These are phyloP conservation scores for Flaveria trinervia DNA, from an alignment of 129 eudicot species.

Conservation along the genomic window DNA sequence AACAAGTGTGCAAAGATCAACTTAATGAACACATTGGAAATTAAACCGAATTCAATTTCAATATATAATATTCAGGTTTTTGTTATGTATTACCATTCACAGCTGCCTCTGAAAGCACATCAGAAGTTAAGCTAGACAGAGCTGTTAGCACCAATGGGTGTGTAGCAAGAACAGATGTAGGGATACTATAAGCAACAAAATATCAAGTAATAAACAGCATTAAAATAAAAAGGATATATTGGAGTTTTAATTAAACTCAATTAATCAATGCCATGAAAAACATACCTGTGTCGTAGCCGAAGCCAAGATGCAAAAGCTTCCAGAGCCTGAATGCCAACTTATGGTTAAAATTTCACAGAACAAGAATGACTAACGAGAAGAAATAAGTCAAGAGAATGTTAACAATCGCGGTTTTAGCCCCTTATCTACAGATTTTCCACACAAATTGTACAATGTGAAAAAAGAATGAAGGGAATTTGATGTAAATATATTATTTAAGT, in stretches of 20 bases:
- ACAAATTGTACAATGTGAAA: neutral
- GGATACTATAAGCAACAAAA: slow-evolving; percentile 58
- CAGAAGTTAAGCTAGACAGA: slow-evolving; percentile 80
- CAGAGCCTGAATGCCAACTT: slow-evolving; percentile 60
- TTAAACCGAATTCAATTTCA: neutral
- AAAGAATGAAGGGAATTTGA: neutral
- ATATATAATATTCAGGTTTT: slow-evolving; percentile 13
- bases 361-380: slow-evolving; percentile 6
- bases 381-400: neutral
- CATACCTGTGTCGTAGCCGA: slow-evolving; percentile 88
- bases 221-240: neutral
- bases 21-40: slow-evolving; percentile 10
- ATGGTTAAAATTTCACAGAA: slow-evolving; percentile 22
- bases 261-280: neutral
- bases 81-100: slow-evolving; percentile 62
- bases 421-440: neutral
- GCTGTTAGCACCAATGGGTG: slow-evolving; percentile 90
- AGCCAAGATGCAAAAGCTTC: slow-evolving; percentile 99
- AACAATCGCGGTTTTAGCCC: neutral
- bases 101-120: slow-evolving; percentile 85
- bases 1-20: neutral
- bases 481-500: no score
- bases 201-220: slow-evolving; percentile 23
- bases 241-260: neutral
- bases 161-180: slow-evolving; percentile 86